Evolutionary conservation across 2,329 filamentous ascomycete genomes (phyloP).

Genomic region (Penicillium capsulatum): DNA sequence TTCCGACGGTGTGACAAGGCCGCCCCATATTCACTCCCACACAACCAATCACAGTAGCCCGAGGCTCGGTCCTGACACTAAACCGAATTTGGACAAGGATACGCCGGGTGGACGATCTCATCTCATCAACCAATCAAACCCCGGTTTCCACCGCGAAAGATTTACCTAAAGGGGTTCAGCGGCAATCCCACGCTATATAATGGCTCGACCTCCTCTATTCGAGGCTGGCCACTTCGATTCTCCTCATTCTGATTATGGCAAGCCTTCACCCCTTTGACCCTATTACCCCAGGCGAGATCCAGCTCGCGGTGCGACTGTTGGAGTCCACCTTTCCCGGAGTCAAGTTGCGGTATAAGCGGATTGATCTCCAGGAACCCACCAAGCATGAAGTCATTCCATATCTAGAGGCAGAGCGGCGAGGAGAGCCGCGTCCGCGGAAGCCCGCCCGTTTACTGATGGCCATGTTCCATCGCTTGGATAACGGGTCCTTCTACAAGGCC

Average conservation of each 20-base stretch:
- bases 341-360: conserved; percentile 56
- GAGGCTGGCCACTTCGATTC: neutral
- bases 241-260: conserved; percentile 14
- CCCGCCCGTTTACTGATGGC: conserved; percentile 53
- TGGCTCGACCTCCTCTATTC: conserved; percentile 5
- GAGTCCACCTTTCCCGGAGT: conserved; percentile 36
- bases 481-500: conserved; percentile 41
- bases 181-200: conserved; percentile 2
- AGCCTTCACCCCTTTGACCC: conserved; percentile 40
- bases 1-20: too few relatives aligned
- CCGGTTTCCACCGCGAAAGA: conserved; percentile 13
- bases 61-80: conserved; percentile 6
- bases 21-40: too few relatives aligned
- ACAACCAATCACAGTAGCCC: too few relatives aligned
- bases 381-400: conserved; percentile 59
- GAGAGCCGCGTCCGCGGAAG: conserved; percentile 46
- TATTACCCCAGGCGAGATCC: conserved; percentile 39
- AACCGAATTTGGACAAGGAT: conserved; percentile 15
- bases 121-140: conserved; percentile 9
- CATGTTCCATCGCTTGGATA: conserved; percentile 44
- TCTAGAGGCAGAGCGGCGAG: conserved; percentile 58
- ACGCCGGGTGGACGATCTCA: conserved; percentile 8
- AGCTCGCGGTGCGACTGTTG: conserved; percentile 38
- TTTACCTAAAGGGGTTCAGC: conserved; percentile 13
- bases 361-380: conserved; percentile 62